A percentile compares a stretch with the other conserved stretches of the same genome.
Evolutionary conservation across 805 yeast species (phyloP).

Genomic region (Ogataea populi-albae): DNA sequence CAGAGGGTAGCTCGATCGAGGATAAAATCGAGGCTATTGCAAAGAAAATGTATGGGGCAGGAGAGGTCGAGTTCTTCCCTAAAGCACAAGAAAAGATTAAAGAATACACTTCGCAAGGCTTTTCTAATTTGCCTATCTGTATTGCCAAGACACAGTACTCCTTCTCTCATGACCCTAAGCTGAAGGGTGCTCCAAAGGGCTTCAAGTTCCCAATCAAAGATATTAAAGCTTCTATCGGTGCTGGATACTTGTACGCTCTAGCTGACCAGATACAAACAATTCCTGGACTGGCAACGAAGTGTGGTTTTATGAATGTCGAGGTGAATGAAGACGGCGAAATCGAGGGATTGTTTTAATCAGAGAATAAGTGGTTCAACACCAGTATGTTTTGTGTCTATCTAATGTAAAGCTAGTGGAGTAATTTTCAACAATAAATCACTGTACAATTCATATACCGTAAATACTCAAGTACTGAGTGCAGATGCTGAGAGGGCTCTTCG

Average conservation of each 20-base stretch:
- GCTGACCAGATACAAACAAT: slow-evolving; percentile 97
- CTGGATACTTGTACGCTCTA: slow-evolving; percentile 92
- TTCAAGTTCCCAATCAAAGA: slow-evolving; percentile 93
- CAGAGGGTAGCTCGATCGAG: slow-evolving; percentile 65
- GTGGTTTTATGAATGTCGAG: slow-evolving; percentile 97
- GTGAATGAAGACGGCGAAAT: slow-evolving; percentile 87
- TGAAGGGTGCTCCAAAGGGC: slow-evolving; percentile 94
- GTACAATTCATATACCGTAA: too few species aligned
- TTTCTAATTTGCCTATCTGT: slow-evolving; percentile 88
- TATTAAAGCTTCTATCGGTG: slow-evolving; percentile 92
- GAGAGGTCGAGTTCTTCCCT: slow-evolving; percentile 74
- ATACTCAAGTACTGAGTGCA: too few species aligned
- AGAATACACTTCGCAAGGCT: slow-evolving; percentile 81
- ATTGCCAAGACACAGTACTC: slow-evolving; percentile 98
- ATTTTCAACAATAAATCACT: too few species aligned
- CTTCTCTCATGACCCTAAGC: slow-evolving; percentile 85
- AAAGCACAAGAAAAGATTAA: slow-evolving; percentile 80
- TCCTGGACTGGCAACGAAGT: slow-evolving; percentile 94
- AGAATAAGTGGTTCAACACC: slow-evolving; percentile 14
- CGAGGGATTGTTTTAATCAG: slow-evolving; percentile 77
- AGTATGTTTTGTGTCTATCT: slow-evolving; percentile 4
- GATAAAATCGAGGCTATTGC: slow-evolving; percentile 79
- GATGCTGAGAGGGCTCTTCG: too few species aligned
- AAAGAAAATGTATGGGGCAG: slow-evolving; percentile 89
- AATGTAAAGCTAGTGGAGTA: slow-evolving; percentile 13